Base-by-base conservation (phyloP, 345 rosid species). In the Eucalyptus marginata region DNA sequence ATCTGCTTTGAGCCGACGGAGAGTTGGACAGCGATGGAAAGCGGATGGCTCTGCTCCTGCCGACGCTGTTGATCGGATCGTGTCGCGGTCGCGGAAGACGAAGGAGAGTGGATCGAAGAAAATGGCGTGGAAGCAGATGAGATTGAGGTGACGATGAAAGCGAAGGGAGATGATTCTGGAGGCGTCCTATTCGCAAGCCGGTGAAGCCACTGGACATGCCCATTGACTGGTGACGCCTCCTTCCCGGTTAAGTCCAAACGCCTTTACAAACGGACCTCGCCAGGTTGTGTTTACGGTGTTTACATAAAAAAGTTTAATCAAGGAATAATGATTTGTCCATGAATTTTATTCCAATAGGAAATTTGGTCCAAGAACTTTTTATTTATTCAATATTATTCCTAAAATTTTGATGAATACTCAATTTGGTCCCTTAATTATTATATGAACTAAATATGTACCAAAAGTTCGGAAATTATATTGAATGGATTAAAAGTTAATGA, bases 371-470 rank as follows among this genome's bases (percentile, higher is more conserved):
- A 22, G 2, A 24, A 9, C 0, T 24, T 22, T 22, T 24, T 0
- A 2, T 56, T 56, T 56, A 52, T 56, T 56, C 10, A 56, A 24
- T 56, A 56, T 22, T 22, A 56, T 22, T 3, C 27, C 62, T 24
- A 1, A 22, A 56, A 0, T 56, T 56, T 56, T 10, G 2, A 0
- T 0, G 6, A 56, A 4, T 24, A 56, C 2, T 56, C 29, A 9
- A 24, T 56, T 56, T 56, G 2, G 1, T 56, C 29, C 13, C 0
- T 56, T 2, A 56, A 56, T 56, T 56, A 56, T 24, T 56, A 3
- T 1, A 24, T 24, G 13, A 1, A 2, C 12, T 56, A 56, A 56
- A 56, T 2, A 56, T 24, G 29, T 2, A 56, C 3, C 2, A 10
- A 56, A 56, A 56, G 0, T 22, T 24, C 4, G 25, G 5, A 13